These are phyloP conservation scores for Naganishia vaughanmartiniae DNA, from an alignment of 768 basidiomycete species.

Conservation along the genomic window DNA sequence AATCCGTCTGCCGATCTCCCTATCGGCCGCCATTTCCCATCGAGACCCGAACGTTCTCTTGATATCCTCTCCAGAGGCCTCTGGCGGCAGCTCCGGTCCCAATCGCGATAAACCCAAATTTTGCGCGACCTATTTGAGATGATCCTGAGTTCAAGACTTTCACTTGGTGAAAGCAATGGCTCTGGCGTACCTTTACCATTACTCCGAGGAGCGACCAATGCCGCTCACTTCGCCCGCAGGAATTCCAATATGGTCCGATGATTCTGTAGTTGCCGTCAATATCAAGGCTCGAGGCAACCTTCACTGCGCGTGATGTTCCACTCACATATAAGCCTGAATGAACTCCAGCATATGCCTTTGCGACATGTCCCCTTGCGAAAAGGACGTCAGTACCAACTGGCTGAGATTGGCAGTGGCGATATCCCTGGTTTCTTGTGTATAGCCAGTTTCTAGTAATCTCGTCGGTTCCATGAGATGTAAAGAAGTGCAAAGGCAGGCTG, in stretches of 20 bases:
- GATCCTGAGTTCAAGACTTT: not conserved
- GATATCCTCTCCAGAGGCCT: not conserved
- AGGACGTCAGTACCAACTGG: not conserved
- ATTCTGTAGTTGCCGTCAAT: not conserved
- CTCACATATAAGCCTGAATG: constrained; percentile 19
- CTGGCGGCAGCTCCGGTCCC: not conserved
- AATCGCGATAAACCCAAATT: constrained; percentile 1
- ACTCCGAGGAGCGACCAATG: not conserved
- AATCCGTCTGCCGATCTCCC: constrained; percentile 10
- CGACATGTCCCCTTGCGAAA: not conserved
- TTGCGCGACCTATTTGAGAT: not conserved
- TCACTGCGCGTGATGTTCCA: not conserved
- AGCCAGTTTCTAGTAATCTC: not conserved
- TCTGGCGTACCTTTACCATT: constrained; percentile 4
- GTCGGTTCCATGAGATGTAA: constrained; percentile 13
- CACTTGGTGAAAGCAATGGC: not conserved
- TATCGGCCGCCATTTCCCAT: constrained; percentile 2
- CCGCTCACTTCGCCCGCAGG: not conserved
- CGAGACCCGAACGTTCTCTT: not conserved
- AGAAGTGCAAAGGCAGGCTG: constrained; percentile 8
- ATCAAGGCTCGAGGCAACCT: not conserved
- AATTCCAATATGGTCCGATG: constrained; percentile 15
- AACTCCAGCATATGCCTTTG: not conserved
- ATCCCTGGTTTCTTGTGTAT: constrained; percentile 3
- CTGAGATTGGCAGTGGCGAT: not conserved